A percentile compares a stretch with the other conserved stretches of the same genome.
Evolutionary conservation across 257 asterid species (phyloP).

Genomic region (Ajuga chamaepitys): DNA sequence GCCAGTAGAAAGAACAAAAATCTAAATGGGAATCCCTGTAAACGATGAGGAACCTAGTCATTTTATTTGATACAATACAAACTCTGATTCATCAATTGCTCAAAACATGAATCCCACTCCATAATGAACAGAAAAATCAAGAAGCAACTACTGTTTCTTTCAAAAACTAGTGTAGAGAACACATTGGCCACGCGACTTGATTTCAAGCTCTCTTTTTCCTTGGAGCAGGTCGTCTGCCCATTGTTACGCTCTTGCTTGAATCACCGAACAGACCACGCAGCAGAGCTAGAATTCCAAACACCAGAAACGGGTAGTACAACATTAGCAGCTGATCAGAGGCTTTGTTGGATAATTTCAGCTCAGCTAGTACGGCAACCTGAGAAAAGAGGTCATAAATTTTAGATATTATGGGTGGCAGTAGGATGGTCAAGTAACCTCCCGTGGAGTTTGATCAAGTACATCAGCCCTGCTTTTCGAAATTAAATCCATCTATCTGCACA

Average conservation of each 20-base stretch:
- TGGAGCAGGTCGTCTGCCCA: slow-evolving; percentile 34
- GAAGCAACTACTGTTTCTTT: neutral
- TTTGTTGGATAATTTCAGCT: slow-evolving; percentile 47
- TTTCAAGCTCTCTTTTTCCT: slow-evolving; percentile 65
- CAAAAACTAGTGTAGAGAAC: neutral
- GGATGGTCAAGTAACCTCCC: no score
- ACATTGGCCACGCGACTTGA: neutral
- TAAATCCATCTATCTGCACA: no score
- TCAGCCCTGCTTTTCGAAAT: no score
- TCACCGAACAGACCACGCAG: slow-evolving; percentile 54
- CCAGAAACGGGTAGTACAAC: slow-evolving; percentile 69
- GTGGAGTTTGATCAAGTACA: no score
- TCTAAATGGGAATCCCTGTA: no score
- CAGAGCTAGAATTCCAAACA: slow-evolving; percentile 48
- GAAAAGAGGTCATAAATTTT: no score
- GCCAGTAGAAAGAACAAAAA: no score
- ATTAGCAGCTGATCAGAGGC: slow-evolving; percentile 55
- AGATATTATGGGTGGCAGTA: no score
- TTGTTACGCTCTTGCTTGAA: slow-evolving; percentile 34
- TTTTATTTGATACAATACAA: neutral
- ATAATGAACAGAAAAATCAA: slow-evolving; percentile 1
- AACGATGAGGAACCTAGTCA: neutral
- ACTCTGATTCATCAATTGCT: neutral
- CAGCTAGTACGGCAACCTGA: slow-evolving; percentile 67
- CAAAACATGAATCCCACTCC: neutral